phyloP scores from a whole-genome alignment of 306 rosid species.

The Malus sieversii region DNA sequence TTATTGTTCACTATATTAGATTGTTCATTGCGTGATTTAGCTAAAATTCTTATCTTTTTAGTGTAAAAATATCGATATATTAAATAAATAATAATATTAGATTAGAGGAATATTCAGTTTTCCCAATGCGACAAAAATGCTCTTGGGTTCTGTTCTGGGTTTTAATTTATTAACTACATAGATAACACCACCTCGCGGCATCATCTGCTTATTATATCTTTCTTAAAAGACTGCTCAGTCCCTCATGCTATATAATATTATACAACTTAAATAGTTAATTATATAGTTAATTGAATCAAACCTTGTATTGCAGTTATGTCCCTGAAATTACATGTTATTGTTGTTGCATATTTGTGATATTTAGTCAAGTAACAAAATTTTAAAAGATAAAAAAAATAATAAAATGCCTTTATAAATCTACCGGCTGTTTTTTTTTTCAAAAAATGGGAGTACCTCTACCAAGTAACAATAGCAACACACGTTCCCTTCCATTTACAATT shows the following conservation, averaged over 20 bases:
- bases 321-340: not conserved
- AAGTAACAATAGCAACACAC: not conserved
- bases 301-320: not conserved
- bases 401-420: no score
- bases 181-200: slow-evolving; percentile 25
- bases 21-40: rapidly evolving
- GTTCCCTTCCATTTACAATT: not conserved
- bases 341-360: not conserved
- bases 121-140: slow-evolving; percentile 93
- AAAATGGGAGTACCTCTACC: not conserved
- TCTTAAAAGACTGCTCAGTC: not conserved
- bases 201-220: slow-evolving; percentile 2
- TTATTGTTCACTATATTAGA: no score
- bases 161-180: slow-evolving; percentile 22
- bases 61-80: no score
- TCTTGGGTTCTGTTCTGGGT: slow-evolving; percentile 38
- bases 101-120: slow-evolving; percentile 58
- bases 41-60: no score
- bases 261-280: not conserved
- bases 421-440: no score
- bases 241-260: not conserved
- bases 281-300: not conserved
- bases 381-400: no score
- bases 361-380: not conserved
- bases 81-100: not conserved